Evolutionary conservation across 371 early-diverging fungal genomes (phyloP), one percentile per base, ranked within the genome.

Genomic region (Thermomucor indicae-seudaticae): DNA sequence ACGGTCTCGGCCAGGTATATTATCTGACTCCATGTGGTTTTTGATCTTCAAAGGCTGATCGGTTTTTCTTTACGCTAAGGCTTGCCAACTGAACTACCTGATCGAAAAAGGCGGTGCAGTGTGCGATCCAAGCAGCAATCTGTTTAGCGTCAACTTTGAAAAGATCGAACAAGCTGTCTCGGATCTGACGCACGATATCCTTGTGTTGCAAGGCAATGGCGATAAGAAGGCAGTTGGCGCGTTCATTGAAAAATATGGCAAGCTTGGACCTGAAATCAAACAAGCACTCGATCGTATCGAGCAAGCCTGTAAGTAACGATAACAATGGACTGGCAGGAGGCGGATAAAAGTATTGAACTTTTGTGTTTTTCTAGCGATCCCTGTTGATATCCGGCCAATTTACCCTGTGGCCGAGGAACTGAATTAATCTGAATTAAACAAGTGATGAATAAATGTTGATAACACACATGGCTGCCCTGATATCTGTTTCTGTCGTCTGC

Each of bases 181-280:
- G 19, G 78, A 79, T 22, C 61, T 91, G 49, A 86, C 89, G 0
- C 71, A 62, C 7, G 81, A 83, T 32, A 88, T 91, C 42, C 63
- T 91, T 65, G 58, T 89, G 12, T 74, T 90, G 29, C 90, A 91
- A 72, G 91, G 89, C 4, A 77, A 90, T 62, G 91, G 91, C 31
- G 80, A 84, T 62, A 89, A 89, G 62, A 44, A 66, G 14, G 67
- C 72, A 6, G 90, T 87, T 4, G 70, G 67, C 37, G 76, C 42
- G 12, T 90, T 91, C 63, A 73, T 76, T 10, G 62, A 65, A 7
- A 72, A 70, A 43, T 89, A 89, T 44, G 89, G 85, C 17, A 56
- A 62, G 0, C 60, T 86, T 38, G 55, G 70, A 16, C 56, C 65
- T 0, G 54, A 69, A 7, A 84, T 85, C 25, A 65, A 72, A 46